A percentile compares a stretch with the other conserved stretches of the same genome.
phyloP scores from a whole-genome alignment of 495 filamentous ascomycete genomes.

The Xylaria sp. region DNA sequence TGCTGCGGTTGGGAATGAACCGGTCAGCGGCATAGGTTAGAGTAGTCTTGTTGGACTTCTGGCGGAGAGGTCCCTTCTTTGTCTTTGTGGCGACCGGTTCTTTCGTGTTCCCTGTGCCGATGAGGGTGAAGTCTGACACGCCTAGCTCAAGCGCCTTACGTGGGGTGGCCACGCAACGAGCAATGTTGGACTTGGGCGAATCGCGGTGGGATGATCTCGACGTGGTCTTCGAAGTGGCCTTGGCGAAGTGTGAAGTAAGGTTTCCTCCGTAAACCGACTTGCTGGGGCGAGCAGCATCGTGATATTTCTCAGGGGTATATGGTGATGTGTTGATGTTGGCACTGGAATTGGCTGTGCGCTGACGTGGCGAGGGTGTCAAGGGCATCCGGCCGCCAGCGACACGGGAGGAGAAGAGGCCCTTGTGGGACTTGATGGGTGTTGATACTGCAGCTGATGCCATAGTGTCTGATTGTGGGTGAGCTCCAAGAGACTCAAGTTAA shows the following conservation, averaged over 20 bases:
- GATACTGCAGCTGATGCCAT: constrained; percentile 92
- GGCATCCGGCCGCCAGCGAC: constrained; percentile 95
- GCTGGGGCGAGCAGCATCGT: constrained; percentile 57
- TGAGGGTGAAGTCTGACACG: constrained; percentile 89
- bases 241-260: constrained; percentile 75
- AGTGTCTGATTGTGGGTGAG: constrained; percentile 45
- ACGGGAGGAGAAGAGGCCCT: constrained; percentile 88
- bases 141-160: constrained; percentile 86
- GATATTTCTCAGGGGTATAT: constrained; percentile 77
- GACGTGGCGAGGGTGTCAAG: constrained; percentile 87
- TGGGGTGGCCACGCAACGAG: constrained; percentile 68
- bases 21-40: constrained; percentile 86
- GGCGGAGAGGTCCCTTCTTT: constrained; percentile 66
- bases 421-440: constrained; percentile 92
- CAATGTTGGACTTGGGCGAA: constrained; percentile 95
- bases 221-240: constrained; percentile 66
- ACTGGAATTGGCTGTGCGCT: constrained; percentile 51
- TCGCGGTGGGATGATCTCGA: constrained; percentile 69
- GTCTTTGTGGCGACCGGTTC: constrained; percentile 67
- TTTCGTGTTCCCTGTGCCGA: constrained; percentile 76
- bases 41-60: constrained; percentile 79
- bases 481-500: constrained; percentile 71
- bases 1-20: constrained; percentile 92
- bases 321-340: constrained; percentile 67
- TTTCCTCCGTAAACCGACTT: constrained; percentile 78